Evolutionary conservation across 768 basidiomycete genomes (phyloP).

Genomic region (Sarcomyxa edulis): DNA sequence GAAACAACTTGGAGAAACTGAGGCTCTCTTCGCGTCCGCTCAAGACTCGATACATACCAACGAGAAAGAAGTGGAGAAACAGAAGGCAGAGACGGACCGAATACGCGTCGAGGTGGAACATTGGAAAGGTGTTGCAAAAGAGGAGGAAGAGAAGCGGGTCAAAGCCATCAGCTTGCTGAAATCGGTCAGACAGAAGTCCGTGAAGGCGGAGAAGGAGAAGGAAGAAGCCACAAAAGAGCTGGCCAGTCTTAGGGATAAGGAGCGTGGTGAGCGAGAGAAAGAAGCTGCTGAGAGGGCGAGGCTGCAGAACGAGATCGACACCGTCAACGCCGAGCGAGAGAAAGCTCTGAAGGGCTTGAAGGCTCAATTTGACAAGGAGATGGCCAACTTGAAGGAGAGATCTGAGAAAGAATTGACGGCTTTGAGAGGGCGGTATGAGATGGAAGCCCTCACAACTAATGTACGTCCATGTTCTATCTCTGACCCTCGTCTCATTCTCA

Average conservation of each 20-base stretch:
- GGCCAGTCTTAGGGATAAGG: slow-evolving; percentile 45
- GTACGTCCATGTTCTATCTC: slow-evolving; percentile 30
- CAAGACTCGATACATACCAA: slow-evolving; percentile 41
- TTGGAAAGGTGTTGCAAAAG: slow-evolving; percentile 62
- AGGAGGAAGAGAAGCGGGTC: slow-evolving; percentile 95
- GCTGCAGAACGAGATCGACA: slow-evolving; percentile 62
- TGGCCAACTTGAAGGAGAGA: slow-evolving; percentile 51
- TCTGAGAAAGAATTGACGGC: slow-evolving; percentile 70
- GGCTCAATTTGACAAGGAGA: slow-evolving; percentile 69
- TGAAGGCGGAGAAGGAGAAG: slow-evolving; percentile 91
- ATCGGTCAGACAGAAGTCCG: slow-evolving; percentile 94
- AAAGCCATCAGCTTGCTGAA: slow-evolving; percentile 92
- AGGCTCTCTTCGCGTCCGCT: slow-evolving; percentile 60
- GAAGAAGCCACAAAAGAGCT: slow-evolving; percentile 71
- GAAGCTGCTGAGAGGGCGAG: slow-evolving; percentile 48
- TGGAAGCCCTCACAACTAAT: slow-evolving; percentile 71
- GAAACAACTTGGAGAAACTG: slow-evolving; percentile 63
- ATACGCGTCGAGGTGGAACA: slow-evolving; percentile 63
- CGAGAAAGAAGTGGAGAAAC: slow-evolving; percentile 45
- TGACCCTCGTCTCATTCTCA: slow-evolving; percentile 1
- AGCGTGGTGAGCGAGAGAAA: slow-evolving; percentile 47
- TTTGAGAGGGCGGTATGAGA: slow-evolving; percentile 67
- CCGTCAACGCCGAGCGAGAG: slow-evolving; percentile 56
- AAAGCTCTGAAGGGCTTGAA: slow-evolving; percentile 53
- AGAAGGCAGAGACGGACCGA: slow-evolving; percentile 48